These are phyloP conservation scores for Lactarius sanguifluus DNA, from an alignment of 768 basidiomycete genomes.

Conservation along the genomic window DNA sequence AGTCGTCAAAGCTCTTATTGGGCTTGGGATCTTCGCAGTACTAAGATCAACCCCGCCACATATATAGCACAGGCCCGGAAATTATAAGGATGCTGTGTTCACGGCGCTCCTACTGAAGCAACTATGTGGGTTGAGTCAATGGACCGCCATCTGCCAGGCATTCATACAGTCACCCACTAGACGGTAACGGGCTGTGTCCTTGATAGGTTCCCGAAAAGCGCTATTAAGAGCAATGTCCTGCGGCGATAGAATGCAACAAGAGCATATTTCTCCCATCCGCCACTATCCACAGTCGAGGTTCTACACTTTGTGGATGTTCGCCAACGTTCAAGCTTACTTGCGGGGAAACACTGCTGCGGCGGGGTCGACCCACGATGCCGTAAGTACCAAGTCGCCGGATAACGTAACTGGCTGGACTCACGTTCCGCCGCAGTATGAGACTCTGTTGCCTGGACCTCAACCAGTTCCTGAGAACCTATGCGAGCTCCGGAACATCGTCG, in stretches of 20 bases:
- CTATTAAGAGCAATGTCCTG: slow-evolving; percentile 4
- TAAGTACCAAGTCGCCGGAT: background rate
- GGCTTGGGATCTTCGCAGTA: background rate
- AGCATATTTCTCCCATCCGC: no score
- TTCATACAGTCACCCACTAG: background rate
- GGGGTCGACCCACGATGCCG: background rate
- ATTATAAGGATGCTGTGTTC: slow-evolving; percentile 1
- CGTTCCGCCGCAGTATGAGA: background rate
- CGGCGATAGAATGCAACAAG: background rate
- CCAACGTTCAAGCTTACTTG: background rate
- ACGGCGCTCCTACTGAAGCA: background rate
- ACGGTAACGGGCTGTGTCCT: background rate
- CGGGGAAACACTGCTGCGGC: background rate
- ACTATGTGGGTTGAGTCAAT: slow-evolving; percentile 8
- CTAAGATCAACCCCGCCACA: background rate
- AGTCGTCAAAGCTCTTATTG: background rate
- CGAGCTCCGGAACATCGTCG: slow-evolving; percentile 9
- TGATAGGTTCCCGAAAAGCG: background rate
- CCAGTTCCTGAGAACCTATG: slow-evolving; percentile 8
- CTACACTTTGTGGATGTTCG: background rate
- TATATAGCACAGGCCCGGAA: background rate
- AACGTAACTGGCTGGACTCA: background rate
- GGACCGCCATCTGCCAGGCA: background rate
- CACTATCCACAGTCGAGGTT: background rate
- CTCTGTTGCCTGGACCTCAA: background rate